Evolutionary conservation across 495 filamentous ascomycete genomes (phyloP).

Genomic region (Staphylotrichum tortipilum): DNA sequence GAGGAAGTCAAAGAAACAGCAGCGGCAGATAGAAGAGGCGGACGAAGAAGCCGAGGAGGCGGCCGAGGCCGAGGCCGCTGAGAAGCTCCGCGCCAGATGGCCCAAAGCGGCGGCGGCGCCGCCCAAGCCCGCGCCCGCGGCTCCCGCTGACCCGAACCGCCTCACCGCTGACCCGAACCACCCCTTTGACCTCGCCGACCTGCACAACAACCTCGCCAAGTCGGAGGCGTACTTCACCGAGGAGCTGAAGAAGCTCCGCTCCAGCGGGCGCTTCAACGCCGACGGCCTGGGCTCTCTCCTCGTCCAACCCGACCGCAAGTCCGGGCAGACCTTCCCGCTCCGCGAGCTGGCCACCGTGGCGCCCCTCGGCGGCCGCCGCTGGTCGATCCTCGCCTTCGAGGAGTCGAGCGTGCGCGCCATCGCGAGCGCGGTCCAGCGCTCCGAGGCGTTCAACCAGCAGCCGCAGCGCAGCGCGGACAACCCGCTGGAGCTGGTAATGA

Average conservation of each 20-base stretch:
- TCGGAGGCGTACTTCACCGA: constrained; percentile 49
- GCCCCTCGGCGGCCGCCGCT: constrained; percentile 57
- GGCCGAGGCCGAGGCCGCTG: too few species aligned
- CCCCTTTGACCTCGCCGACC: constrained; percentile 58
- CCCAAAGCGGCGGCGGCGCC: too few species aligned
- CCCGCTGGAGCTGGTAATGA: constrained; percentile 60
- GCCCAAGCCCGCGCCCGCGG: too few species aligned
- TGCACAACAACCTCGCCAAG: constrained; percentile 51
- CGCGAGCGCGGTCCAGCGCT: constrained; percentile 58
- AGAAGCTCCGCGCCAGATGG: too few species aligned
- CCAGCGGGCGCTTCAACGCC: constrained; percentile 58
- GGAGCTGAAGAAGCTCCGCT: constrained; percentile 53
- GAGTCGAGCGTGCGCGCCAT: constrained; percentile 61
- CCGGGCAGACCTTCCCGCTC: constrained; percentile 42
- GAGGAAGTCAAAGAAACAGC: background rate
- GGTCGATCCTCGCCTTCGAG: constrained; percentile 53
- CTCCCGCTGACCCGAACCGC: constrained; percentile 11
- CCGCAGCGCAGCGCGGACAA: constrained; percentile 63
- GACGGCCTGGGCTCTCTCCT: constrained; percentile 56
- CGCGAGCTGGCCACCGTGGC: constrained; percentile 70
- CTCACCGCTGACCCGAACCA: constrained; percentile 36
- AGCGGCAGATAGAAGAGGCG: too few species aligned
- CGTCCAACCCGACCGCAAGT: constrained; percentile 50
- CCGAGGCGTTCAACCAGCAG: constrained; percentile 56
- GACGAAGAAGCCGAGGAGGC: too few species aligned